These are phyloP conservation scores for Ceratocystis cubensis DNA, from an alignment of 2,329 filamentous ascomycete species.

Conservation along the genomic window DNA sequence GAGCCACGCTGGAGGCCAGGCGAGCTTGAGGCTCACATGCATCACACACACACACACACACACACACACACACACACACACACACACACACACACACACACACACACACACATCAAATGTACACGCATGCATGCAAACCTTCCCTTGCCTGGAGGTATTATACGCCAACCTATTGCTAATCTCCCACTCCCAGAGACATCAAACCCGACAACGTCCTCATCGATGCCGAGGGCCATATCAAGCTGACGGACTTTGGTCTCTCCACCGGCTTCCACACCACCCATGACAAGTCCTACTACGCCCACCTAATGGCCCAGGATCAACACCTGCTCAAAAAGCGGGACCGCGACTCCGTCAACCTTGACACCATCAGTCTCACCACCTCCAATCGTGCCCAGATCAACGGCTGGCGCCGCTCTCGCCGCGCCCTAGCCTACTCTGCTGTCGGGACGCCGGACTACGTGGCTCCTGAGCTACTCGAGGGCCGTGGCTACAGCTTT, in stretches of 20 bases:
- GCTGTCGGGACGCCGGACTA: conserved; percentile 97
- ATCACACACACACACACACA: too few species aligned
- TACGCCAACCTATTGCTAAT: not conserved
- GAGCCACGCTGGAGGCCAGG: conserved; percentile 31
- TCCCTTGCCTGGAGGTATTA: too few species aligned
- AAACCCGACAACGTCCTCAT: conserved; percentile 98
- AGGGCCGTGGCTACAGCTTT: conserved; percentile 87
- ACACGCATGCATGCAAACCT: too few species aligned
- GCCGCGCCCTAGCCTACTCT: conserved; percentile 91
- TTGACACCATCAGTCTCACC: conserved; percentile 96
- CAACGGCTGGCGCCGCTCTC: conserved; percentile 96
- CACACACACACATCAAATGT: too few species aligned
- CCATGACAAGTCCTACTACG: conserved; percentile 97
- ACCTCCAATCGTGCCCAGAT: conserved; percentile 96
- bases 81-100: too few species aligned
- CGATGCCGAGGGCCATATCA: conserved; percentile 90
- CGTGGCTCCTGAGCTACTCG: conserved; percentile 97
- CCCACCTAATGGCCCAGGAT: conserved; percentile 72
- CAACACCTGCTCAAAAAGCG: conserved; percentile 52
- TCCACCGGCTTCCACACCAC: conserved; percentile 97
- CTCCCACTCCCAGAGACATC: conserved; percentile 53
- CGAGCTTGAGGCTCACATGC: too few species aligned
- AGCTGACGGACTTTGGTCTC: conserved; percentile 93
- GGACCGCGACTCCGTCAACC: conserved; percentile 84
- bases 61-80: too few species aligned